These are phyloP conservation scores for Ustilago hordei DNA, from an alignment of 1,284 basidiomycete species.

Conservation along the genomic window DNA sequence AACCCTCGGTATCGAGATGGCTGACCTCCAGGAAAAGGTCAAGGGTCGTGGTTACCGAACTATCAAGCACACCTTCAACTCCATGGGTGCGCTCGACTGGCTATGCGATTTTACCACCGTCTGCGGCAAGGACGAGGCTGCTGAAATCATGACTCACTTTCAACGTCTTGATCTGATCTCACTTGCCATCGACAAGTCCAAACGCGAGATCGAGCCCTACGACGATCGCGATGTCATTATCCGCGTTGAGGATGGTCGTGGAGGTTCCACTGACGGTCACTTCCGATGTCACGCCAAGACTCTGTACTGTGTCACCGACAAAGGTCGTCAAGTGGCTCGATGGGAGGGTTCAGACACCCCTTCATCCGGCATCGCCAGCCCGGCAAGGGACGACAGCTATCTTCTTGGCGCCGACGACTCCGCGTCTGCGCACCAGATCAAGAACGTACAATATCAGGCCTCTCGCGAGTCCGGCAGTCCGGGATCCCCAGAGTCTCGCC, in stretches of 20 bases:
- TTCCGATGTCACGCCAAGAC: conserved; percentile 95
- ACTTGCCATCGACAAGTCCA: conserved; percentile 75
- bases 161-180: conserved; percentile 91
- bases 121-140: conserved; percentile 94
- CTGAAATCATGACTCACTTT: conserved; percentile 96
- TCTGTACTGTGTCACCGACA: conserved; percentile 91
- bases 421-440: neutral
- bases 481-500: conserved; percentile 73
- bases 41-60: conserved; percentile 79
- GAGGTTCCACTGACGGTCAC: conserved; percentile 72
- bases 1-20: conserved; percentile 71
- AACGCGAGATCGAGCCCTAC: conserved; percentile 55
- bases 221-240: conserved; percentile 57
- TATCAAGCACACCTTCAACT: conserved; percentile 86
- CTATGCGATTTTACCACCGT: conserved; percentile 97
- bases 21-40: conserved; percentile 77
- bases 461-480: conserved; percentile 32
- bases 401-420: conserved; percentile 21
- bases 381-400: conserved; percentile 19
- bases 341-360: conserved; percentile 71
- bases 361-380: conserved; percentile 23
- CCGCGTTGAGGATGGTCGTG: conserved; percentile 58
- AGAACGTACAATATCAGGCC: neutral
- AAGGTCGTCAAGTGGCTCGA: conserved; percentile 83
- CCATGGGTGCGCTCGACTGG: conserved; percentile 91